A percentile compares a stretch with the other conserved stretches of the same genome.
Conservation (phyloP, 2,329 filamentous ascomycete genomes). For the Alternaria metachromatica region DNA sequence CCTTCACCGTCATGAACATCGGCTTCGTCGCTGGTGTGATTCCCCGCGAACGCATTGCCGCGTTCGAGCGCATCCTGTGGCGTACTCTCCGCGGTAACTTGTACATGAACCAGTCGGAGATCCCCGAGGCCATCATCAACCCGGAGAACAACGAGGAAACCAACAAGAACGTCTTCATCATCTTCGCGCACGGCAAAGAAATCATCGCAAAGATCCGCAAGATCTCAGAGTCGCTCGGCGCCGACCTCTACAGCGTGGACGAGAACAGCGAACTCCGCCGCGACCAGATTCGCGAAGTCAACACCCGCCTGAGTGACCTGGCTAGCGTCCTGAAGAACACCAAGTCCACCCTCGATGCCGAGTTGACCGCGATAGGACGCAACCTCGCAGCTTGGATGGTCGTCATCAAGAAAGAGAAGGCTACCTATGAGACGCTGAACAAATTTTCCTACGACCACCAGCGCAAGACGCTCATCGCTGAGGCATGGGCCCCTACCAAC, state of each 20-base stretch:
- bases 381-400: slow-evolving; percentile 97
- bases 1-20: slow-evolving; percentile 98
- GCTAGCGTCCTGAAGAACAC: slow-evolving; percentile 94
- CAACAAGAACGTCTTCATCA: slow-evolving; percentile 98
- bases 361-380: slow-evolving; percentile 91
- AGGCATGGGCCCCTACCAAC: slow-evolving; percentile 96
- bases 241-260: slow-evolving; percentile 94
- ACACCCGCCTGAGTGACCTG: slow-evolving; percentile 88
- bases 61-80: slow-evolving; percentile 98
- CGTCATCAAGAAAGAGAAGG: slow-evolving; percentile 97
- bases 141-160: slow-evolving; percentile 90
- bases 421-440: slow-evolving; percentile 94
- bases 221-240: slow-evolving; percentile 96
- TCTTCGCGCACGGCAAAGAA: slow-evolving; percentile 98
- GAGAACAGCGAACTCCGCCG: slow-evolving; percentile 95
- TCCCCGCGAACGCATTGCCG: slow-evolving; percentile 85
- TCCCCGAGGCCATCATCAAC: slow-evolving; percentile 89
- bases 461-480: slow-evolving; percentile 93
- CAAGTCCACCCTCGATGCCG: slow-evolving; percentile 89
- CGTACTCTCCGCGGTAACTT: slow-evolving; percentile 94
- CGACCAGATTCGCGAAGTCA: slow-evolving; percentile 97
- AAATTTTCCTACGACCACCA: slow-evolving; percentile 96
- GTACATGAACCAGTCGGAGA: slow-evolving; percentile 99
- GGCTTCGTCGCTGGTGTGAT: slow-evolving; percentile 98
- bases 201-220: slow-evolving; percentile 98